phyloP scores from a whole-genome alignment of 2,329 filamentous ascomycete genomes.

The Colletotrichum tamarilloi region DNA sequence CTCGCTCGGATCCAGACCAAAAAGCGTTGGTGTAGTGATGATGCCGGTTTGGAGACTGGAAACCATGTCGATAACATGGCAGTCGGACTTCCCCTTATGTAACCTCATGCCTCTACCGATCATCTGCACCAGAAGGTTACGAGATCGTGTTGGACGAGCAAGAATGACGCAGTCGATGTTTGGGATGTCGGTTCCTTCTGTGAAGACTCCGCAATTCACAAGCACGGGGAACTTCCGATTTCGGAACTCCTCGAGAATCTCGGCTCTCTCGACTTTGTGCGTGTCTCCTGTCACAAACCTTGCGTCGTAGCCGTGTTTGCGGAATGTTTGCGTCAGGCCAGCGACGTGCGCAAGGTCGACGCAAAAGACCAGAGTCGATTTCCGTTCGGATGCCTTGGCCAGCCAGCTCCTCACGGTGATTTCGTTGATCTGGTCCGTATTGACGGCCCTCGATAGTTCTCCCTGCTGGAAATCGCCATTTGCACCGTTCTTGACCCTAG shows the following conservation, averaged over 20 bases:
- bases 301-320: conserved; percentile 82
- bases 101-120: conserved; percentile 93
- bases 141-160: conserved; percentile 87
- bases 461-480: conserved; percentile 83
- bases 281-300: conserved; percentile 89
- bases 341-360: conserved; percentile 88
- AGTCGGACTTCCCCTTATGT: conserved; percentile 83
- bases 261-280: conserved; percentile 71
- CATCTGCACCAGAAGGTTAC: conserved; percentile 97
- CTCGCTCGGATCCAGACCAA: conserved; percentile 88
- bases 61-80: conserved; percentile 97
- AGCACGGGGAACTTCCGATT: conserved; percentile 84
- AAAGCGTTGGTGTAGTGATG: conserved; percentile 89
- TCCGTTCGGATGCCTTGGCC: conserved; percentile 76
- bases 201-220: conserved; percentile 95
- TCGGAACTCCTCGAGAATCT: conserved; percentile 81
- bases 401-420: conserved; percentile 90
- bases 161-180: conserved; percentile 95
- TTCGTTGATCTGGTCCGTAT: conserved; percentile 83
- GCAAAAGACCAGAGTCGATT: conserved; percentile 93
- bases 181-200: conserved; percentile 96
- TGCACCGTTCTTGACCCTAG: conserved; percentile 69
- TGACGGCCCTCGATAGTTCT: conserved; percentile 85
- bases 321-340: conserved; percentile 80
- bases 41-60: conserved; percentile 86